phyloP scores from a whole-genome alignment of 2,329 filamentous ascomycete genomes.

The Fusarium euwallaceae region DNA sequence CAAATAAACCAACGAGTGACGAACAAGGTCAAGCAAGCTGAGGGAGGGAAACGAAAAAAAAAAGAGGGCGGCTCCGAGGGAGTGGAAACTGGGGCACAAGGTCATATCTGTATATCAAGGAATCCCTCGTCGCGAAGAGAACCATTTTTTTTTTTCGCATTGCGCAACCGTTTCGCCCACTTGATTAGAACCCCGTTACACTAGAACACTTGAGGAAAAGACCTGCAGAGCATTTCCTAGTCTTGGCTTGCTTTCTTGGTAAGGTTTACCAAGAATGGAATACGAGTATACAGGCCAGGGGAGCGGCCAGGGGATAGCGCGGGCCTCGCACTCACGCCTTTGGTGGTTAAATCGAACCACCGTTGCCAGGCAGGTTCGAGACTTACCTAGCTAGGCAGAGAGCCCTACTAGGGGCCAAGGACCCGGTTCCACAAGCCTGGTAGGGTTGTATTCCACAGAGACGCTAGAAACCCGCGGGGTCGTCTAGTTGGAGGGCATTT shows the following conservation, averaged over 20 bases:
- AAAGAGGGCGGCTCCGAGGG: not conserved
- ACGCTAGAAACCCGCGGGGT: not conserved
- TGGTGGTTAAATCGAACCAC: not conserved
- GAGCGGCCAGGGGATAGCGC: not conserved
- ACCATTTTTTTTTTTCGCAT: not conserved
- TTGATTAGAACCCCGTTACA: not conserved
- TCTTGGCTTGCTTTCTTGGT: not conserved
- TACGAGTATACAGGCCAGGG: not conserved
- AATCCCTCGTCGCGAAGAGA: not conserved
- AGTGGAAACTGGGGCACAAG: not conserved
- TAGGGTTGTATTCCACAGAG: not conserved
- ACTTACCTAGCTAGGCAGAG: too few relatives aligned
- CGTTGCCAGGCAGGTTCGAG: not conserved
- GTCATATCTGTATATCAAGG: not conserved
- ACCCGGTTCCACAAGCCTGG: not conserved
- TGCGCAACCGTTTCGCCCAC: not conserved
- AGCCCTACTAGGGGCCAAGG: not conserved
- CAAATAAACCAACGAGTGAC: not conserved
- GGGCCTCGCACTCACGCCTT: not conserved
- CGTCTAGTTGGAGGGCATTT: not conserved
- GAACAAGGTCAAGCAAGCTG: not conserved
- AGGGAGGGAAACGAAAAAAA: not conserved
- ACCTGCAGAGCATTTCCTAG: not conserved
- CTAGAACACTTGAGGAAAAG: not conserved
- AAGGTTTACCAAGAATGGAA: not conserved